Percentiles rank a stretch among this genome's conserved stretches.
phyloP scores from a whole-genome alignment of 1,284 basidiomycete species.

The Irpex rosettiformis region DNA sequence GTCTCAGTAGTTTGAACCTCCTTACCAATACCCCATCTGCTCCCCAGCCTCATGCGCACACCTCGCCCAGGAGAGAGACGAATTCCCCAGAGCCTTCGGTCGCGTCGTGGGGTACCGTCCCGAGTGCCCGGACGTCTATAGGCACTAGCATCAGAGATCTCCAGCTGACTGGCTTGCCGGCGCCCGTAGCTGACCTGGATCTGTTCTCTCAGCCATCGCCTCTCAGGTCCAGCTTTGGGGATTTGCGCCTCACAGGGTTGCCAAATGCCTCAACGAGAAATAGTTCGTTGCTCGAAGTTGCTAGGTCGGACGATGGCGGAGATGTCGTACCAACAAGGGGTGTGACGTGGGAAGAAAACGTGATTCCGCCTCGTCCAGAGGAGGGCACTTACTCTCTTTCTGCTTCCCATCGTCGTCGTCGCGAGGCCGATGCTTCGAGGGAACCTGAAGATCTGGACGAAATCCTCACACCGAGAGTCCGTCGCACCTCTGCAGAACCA shows the following conservation, averaged over 20 bases:
- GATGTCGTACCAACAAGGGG: conserved; percentile 2
- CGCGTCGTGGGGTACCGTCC: conserved; percentile 17
- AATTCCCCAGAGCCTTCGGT: conserved; percentile 11
- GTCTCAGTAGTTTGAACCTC: conserved; percentile 4
- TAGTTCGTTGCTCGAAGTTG: background rate
- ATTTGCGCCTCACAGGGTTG: conserved; percentile 11
- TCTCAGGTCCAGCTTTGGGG: conserved; percentile 12
- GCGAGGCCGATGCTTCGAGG: background rate
- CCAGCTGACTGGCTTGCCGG: conserved; percentile 12
- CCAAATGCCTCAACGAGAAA: conserved; percentile 2
- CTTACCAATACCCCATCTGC: conserved; percentile 1
- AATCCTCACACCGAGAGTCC: background rate
- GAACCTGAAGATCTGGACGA: background rate
- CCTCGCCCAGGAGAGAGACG: background rate
- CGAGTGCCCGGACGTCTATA: conserved; percentile 12
- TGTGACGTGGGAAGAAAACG: conserved; percentile 2
- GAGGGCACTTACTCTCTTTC: conserved; percentile 2
- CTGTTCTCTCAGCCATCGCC: conserved; percentile 1
- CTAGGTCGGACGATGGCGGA: background rate
- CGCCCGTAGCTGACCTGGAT: background rate
- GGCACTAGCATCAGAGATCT: conserved; percentile 11
- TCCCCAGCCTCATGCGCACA: background rate
- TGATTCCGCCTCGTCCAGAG: background rate
- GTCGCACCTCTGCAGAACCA: background rate
- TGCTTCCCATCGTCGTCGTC: conserved; percentile 1